Evolutionary conservation across 106 monocot genomes (phyloP).

Genomic region (Allium cepa): DNA sequence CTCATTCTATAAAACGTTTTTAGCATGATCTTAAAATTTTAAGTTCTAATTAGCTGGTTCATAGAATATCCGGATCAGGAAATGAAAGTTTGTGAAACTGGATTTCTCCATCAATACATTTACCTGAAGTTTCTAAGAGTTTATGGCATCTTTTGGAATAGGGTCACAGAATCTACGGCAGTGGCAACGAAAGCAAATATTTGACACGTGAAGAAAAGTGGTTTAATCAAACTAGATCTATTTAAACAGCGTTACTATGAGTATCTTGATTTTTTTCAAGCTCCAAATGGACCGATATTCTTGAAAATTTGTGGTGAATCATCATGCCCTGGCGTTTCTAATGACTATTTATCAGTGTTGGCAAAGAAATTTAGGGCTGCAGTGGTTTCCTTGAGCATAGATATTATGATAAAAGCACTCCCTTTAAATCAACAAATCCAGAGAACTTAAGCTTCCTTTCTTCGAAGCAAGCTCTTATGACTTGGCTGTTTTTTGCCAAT

Average conservation of each 20-base stretch:
- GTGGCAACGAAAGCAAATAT: conserved; percentile 15
- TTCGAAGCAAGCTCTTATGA: conserved; percentile 95
- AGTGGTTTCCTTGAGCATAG: conserved; percentile 92
- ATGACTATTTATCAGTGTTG: conserved; percentile 77
- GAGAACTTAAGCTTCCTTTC: conserved; percentile 80
- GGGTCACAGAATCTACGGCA: neutral
- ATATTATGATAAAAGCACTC: conserved; percentile 91
- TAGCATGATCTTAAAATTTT: too few species aligned
- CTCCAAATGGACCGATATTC: conserved; percentile 58
- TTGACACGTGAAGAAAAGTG: conserved; percentile 75
- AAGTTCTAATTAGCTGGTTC: too few species aligned
- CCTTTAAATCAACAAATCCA: conserved; percentile 54
- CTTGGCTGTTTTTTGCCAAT: conserved; percentile 86
- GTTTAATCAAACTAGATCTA: conserved; percentile 83
- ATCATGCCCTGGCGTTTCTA: conserved; percentile 64
- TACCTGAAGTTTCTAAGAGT: too few species aligned
- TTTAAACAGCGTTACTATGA: conserved; percentile 86
- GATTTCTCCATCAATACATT: too few species aligned
- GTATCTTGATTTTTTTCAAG: conserved; percentile 67
- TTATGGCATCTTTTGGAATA: neutral
- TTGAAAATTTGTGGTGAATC: conserved; percentile 91
- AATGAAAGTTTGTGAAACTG: too few species aligned
- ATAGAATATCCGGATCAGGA: too few species aligned
- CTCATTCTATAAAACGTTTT: too few species aligned
- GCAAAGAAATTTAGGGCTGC: conserved; percentile 95